These are phyloP conservation scores for Aspergillus mulundensis DNA, from an alignment of 495 filamentous ascomycete species.

Conservation along the genomic window DNA sequence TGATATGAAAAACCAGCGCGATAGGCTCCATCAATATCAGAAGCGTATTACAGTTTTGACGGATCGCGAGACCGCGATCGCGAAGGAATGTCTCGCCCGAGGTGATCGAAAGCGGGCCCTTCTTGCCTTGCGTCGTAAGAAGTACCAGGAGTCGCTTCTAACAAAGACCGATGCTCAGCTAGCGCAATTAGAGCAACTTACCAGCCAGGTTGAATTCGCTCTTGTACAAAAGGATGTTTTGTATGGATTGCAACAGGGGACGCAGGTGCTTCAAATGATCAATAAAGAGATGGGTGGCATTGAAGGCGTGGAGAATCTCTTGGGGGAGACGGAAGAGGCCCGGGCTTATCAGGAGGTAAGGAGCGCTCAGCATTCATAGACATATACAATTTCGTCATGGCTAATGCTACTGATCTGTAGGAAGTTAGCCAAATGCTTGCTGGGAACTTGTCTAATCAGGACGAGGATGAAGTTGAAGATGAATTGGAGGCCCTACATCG, in stretches of 20 bases:
- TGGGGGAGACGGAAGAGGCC: constrained; percentile 87
- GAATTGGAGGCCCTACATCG: constrained; percentile 77
- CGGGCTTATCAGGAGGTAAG: constrained; percentile 80
- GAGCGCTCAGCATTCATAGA: constrained; percentile 8
- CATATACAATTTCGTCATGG: not conserved
- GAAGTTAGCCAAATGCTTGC: constrained; percentile 89
- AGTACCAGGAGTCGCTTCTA: constrained; percentile 91
- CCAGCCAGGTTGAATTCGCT: constrained; percentile 83
- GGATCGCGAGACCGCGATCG: constrained; percentile 73
- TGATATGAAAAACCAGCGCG: constrained; percentile 94
- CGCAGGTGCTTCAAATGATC: constrained; percentile 81
- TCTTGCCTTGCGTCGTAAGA: constrained; percentile 87
- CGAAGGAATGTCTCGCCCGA: constrained; percentile 69
- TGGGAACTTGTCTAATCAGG: constrained; percentile 79
- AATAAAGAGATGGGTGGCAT: constrained; percentile 94
- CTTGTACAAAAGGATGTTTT: constrained; percentile 93
- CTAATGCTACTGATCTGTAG: constrained; percentile 37
- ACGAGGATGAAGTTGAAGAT: constrained; percentile 97
- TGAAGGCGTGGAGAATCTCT: constrained; percentile 85
- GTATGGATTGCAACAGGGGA: constrained; percentile 89
- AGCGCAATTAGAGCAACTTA: constrained; percentile 79
- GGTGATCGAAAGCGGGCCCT: constrained; percentile 77
- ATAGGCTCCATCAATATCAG: constrained; percentile 93
- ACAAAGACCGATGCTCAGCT: constrained; percentile 88
- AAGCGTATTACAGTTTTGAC: constrained; percentile 81